Evolutionary conservation across 768 basidiomycete genomes (phyloP).

Genomic region (Rhizopogon rudus): DNA sequence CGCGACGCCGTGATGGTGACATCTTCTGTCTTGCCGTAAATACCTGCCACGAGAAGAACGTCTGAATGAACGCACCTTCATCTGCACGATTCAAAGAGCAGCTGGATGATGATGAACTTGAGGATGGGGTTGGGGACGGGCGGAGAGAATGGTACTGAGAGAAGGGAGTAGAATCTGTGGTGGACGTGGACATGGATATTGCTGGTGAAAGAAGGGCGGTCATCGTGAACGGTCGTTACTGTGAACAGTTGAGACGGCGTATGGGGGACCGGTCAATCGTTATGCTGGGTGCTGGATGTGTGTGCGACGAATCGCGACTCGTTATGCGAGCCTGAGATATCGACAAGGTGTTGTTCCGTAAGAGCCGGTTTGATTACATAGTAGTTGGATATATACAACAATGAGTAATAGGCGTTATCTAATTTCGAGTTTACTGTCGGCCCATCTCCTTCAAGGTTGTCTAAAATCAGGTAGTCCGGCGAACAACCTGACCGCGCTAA

Average conservation of each 20-base stretch:
- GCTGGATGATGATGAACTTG: constrained; percentile 46
- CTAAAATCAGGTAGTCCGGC: too few species aligned
- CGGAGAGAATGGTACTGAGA: constrained; percentile 28
- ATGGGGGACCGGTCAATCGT: too few species aligned
- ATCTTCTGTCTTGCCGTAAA: constrained; percentile 54
- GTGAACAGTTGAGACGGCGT: neutral
- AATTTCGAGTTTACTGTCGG: too few species aligned
- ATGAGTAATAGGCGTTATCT: too few species aligned
- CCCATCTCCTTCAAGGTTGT: too few species aligned
- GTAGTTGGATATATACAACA: too few species aligned
- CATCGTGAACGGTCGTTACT: neutral
- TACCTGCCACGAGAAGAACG: constrained; percentile 13
- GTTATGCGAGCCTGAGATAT: too few species aligned
- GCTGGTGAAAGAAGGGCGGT: neutral
- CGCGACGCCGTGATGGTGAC: constrained; percentile 61
- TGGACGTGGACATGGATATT: constrained; percentile 9
- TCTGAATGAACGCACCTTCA: constrained; percentile 46
- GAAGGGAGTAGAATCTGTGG: constrained; percentile 25
- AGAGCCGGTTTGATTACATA: too few species aligned
- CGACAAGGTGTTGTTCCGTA: too few species aligned
- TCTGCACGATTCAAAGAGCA: constrained; percentile 52
- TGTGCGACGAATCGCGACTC: too few species aligned
- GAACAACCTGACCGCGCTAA: too few species aligned
- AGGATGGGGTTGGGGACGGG: constrained; percentile 20
- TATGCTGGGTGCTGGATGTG: too few species aligned